These are phyloP conservation scores for Wickerhamiella dianesei DNA, from an alignment of 805 yeast species.

Conservation along the genomic window DNA sequence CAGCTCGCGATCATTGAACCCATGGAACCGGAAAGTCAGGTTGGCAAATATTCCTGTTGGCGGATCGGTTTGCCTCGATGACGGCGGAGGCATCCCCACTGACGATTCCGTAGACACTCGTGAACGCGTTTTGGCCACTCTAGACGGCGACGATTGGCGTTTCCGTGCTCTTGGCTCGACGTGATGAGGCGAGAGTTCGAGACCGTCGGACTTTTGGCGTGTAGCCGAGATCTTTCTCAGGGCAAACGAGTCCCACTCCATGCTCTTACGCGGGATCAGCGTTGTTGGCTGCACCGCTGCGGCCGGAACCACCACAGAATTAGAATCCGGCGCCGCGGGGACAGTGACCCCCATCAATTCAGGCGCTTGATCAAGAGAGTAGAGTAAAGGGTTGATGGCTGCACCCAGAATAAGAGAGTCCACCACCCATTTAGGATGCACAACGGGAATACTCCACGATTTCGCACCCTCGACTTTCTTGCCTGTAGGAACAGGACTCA, in stretches of 20 bases:
- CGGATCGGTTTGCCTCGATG: no score
- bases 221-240: no score
- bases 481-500: constrained; percentile 23
- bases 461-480: constrained; percentile 28
- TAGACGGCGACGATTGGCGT: no score
- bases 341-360: not conserved
- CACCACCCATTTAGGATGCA: constrained; percentile 33
- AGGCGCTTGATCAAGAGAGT: not conserved
- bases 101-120: no score
- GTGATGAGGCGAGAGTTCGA: no score
- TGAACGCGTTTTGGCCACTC: no score
- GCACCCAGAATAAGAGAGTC: constrained; percentile 32
- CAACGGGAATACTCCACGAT: constrained; percentile 29
- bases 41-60: constrained; percentile 29
- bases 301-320: not conserved
- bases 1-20: constrained; percentile 30
- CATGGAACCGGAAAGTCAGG: constrained; percentile 31
- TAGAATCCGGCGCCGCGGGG: no score
- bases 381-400: constrained; percentile 24
- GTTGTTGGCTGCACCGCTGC: not conserved
- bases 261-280: not conserved
- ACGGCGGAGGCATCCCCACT: no score
- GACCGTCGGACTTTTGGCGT: no score
- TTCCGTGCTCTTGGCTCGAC: no score
- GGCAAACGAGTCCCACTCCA: not conserved